These are phyloP conservation scores for Nymphaea colorata DNA, from an alignment of 164 flowering plant genomes.

Conservation along the genomic window DNA sequence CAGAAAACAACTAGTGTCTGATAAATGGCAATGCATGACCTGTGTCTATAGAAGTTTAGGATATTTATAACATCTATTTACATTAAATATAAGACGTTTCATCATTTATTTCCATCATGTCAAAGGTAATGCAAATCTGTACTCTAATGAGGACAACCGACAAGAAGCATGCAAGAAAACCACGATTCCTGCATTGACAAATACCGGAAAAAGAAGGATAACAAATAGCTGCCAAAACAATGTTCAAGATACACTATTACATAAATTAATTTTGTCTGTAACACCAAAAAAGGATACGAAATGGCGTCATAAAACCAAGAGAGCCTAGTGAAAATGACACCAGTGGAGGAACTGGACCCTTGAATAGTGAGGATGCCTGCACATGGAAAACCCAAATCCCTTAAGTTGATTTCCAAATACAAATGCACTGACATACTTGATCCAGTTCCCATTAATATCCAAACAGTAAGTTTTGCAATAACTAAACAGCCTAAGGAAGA, in stretches of 20 bases:
- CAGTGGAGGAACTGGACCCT: conserved; percentile 95
- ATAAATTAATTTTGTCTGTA: neutral
- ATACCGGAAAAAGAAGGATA: neutral
- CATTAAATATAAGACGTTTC: too few species aligned
- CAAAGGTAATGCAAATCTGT: too few species aligned
- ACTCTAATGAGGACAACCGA: neutral
- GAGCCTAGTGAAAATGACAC: conserved; percentile 94
- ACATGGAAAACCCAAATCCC: conserved; percentile 11
- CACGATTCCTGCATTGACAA: too few species aligned
- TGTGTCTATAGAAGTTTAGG: too few species aligned
- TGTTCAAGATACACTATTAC: neutral
- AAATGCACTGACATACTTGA: neutral
- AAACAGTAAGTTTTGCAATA: too few species aligned
- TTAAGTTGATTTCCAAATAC: neutral
- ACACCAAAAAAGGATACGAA: conserved; percentile 63
- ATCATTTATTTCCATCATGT: too few species aligned
- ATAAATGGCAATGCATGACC: too few species aligned
- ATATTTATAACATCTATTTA: too few species aligned
- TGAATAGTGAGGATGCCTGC: conserved; percentile 99
- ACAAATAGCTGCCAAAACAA: too few species aligned
- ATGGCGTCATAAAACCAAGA: conserved; percentile 97
- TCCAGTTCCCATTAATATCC: too few species aligned
- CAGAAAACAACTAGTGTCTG: too few species aligned
- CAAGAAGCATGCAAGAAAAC: neutral
- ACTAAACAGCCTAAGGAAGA: too few species aligned